Evolutionary conservation across 352 stramenopile genomes (phyloP).

Genomic region (Globisporangium takayamanum): DNA sequence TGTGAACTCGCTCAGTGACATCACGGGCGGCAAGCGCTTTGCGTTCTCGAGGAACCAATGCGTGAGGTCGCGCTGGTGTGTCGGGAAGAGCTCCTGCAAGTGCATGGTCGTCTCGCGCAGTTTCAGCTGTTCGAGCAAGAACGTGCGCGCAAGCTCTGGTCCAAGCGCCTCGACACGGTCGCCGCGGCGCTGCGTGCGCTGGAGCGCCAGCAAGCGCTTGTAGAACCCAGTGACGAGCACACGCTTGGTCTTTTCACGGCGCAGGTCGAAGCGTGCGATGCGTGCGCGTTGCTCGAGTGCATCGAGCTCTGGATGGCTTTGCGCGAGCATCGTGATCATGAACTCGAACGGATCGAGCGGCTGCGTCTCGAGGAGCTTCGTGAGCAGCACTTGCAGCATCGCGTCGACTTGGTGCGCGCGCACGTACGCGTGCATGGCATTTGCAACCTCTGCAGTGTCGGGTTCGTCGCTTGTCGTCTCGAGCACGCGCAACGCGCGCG

Average conservation of each 20-base stretch:
- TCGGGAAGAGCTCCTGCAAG: constrained; percentile 42
- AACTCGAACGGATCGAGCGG: constrained; percentile 63
- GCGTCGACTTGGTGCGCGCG: constrained; percentile 51
- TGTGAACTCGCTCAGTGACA: constrained; percentile 31
- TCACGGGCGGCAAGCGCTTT: constrained; percentile 23
- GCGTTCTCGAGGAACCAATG: constrained; percentile 30
- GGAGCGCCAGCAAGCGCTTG: constrained; percentile 45
- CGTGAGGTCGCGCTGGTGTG: constrained; percentile 55
- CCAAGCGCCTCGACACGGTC: constrained; percentile 18
- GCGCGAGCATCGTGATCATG: constrained; percentile 43
- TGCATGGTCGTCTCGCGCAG: constrained; percentile 40
- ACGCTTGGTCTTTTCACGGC: constrained; percentile 59
- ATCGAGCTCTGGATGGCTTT: constrained; percentile 46
- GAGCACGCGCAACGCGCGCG: constrained; percentile 29
- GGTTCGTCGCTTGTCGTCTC: constrained; percentile 19
- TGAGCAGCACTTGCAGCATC: constrained; percentile 57
- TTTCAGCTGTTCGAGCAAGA: constrained; percentile 40
- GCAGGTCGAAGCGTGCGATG: constrained; percentile 47
- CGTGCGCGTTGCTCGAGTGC: constrained; percentile 35
- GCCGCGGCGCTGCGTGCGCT: constrained; percentile 38
- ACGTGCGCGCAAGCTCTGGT: constrained; percentile 27
- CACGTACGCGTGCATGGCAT: constrained; percentile 56
- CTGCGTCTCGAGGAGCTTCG: constrained; percentile 48
- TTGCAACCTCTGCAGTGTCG: constrained; percentile 28
- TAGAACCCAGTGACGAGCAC: constrained; percentile 39